Evolutionary conservation across 2,329 filamentous ascomycete species (phyloP).

Genomic region (Pestalotiopsis fici): DNA sequence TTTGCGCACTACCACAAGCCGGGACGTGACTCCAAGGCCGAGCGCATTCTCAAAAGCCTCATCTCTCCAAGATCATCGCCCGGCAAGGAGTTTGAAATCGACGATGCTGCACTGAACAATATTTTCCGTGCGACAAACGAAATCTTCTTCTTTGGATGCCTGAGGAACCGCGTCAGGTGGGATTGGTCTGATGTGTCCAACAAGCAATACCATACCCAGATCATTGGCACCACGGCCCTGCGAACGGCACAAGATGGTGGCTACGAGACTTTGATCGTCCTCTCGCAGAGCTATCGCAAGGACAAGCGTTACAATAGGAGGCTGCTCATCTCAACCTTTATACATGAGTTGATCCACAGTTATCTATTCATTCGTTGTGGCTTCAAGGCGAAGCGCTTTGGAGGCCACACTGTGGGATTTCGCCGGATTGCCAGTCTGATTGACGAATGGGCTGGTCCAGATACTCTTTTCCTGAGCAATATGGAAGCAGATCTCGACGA

Average conservation of each 20-base stretch:
- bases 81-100: constrained; percentile 51
- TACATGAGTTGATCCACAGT: constrained; percentile 69
- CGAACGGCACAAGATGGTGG: constrained; percentile 48
- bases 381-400: constrained; percentile 53
- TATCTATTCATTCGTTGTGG: constrained; percentile 66
- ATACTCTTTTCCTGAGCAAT: constrained; percentile 55
- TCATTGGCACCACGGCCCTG: constrained; percentile 65
- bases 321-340: constrained; percentile 63
- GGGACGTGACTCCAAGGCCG: constrained; percentile 51
- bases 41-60: constrained; percentile 58
- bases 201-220: constrained; percentile 51
- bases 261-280: constrained; percentile 63
- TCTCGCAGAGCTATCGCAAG: constrained; percentile 60
- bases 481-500: constrained; percentile 63
- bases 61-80: constrained; percentile 49
- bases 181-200: constrained; percentile 58
- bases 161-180: constrained; percentile 61
- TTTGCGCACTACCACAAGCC: constrained; percentile 45
- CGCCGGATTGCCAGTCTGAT: constrained; percentile 59
- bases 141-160: constrained; percentile 60
- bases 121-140: constrained; percentile 64
- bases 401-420: constrained; percentile 64
- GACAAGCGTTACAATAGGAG: constrained; percentile 58
- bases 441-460: constrained; percentile 60
- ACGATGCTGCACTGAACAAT: constrained; percentile 56